Evolutionary conservation across 2,329 filamentous ascomycete species (phyloP).

Genomic region (Helminthosporium solani): DNA sequence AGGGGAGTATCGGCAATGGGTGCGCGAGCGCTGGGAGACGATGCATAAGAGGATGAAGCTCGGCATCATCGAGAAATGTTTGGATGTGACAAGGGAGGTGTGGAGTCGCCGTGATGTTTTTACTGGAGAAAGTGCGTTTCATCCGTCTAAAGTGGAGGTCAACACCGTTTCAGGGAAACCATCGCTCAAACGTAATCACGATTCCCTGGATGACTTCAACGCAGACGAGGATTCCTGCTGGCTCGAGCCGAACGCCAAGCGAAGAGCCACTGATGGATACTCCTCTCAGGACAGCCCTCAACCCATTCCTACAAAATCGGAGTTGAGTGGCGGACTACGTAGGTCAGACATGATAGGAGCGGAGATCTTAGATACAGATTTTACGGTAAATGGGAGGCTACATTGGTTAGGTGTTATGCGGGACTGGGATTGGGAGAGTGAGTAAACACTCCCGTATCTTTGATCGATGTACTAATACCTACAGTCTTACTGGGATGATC

Average conservation of each 20-base stretch:
- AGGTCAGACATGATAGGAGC: constrained; percentile 15
- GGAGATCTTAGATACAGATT: constrained; percentile 56
- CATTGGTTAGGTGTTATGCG: constrained; percentile 73
- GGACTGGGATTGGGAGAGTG: constrained; percentile 72
- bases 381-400: constrained; percentile 64
- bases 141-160: constrained; percentile 2
- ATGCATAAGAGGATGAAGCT: constrained; percentile 65
- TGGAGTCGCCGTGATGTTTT: constrained; percentile 63
- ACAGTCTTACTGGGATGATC: constrained; percentile 26
- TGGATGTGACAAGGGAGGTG: constrained; percentile 65
- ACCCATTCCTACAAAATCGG: constrained; percentile 20
- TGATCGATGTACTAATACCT: constrained; percentile 8
- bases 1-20: constrained; percentile 61
- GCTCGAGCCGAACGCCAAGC: constrained; percentile 22
- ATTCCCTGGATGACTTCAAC: constrained; percentile 19
- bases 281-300: constrained; percentile 15
- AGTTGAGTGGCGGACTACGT: constrained; percentile 28
- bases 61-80: constrained; percentile 66
- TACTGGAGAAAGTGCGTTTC: constrained; percentile 34
- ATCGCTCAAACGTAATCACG: constrained; percentile 26
- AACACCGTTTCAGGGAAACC: constrained; percentile 12
- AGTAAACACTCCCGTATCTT: constrained; percentile 28
- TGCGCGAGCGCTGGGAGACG: constrained; percentile 61
- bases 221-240: constrained; percentile 18
- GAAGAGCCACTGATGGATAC: constrained; percentile 18